Conservation (phyloP, 179 eudicot genomes). For the Spergularia azorica region DNA sequence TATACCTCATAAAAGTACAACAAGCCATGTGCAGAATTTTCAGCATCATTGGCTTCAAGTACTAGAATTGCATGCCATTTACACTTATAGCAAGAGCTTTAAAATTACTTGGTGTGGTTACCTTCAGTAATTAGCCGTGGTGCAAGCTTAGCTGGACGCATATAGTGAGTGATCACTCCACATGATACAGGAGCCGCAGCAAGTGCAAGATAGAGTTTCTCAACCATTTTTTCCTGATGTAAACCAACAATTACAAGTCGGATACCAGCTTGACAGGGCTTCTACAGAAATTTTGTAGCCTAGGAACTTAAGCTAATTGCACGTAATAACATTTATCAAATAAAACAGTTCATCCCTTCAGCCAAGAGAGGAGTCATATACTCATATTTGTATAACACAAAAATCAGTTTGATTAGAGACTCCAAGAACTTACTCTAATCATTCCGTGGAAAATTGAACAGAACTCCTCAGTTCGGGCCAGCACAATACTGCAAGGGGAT, state of each 20-base stretch:
- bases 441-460: conserved; percentile 79
- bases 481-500: conserved; percentile 68
- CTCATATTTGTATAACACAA: background rate
- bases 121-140: conserved; percentile 88
- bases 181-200: conserved; percentile 78
- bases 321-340: background rate
- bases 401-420: background rate
- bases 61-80: background rate
- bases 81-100: background rate
- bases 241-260: conserved; percentile 16
- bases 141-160: conserved; percentile 77
- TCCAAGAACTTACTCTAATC: conserved; percentile 67
- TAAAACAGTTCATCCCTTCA: background rate
- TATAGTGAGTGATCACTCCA: conserved; percentile 83
- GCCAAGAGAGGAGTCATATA: background rate
- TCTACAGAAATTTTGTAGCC: background rate
- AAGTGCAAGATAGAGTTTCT: conserved; percentile 91
- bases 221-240: conserved; percentile 77
- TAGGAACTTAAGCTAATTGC: background rate
- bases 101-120: conserved; percentile 25
- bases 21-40: background rate
- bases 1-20: background rate
- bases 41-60: background rate
- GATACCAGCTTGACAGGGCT: conserved; percentile 4
- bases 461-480: conserved; percentile 78